Evolutionary conservation across 2,329 filamentous ascomycete genomes (phyloP).

Genomic region (Penicillium sp.): DNA sequence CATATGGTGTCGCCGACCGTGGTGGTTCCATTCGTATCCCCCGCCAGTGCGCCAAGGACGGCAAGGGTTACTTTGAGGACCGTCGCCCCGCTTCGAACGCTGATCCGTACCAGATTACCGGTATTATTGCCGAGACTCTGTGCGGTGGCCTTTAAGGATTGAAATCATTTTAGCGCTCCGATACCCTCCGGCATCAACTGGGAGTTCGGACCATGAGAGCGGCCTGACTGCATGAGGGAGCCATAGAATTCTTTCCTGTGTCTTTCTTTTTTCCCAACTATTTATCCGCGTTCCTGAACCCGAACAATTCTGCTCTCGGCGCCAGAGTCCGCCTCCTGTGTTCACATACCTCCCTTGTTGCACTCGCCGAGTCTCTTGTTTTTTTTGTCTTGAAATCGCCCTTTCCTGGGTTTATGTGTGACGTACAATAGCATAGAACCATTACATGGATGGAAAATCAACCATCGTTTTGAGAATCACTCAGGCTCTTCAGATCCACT

Average conservation of each 20-base stretch:
- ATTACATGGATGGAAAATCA: conserved; percentile 27
- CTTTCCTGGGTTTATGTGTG: conserved; percentile 25
- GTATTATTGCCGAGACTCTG: conserved; percentile 74
- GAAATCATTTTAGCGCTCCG: conserved; percentile 38
- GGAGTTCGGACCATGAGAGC: conserved; percentile 37
- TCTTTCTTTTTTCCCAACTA: conserved; percentile 19
- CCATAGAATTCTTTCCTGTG: conserved; percentile 27
- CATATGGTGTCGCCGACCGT: conserved; percentile 92
- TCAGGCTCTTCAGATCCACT: background rate
- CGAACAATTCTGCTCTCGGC: conserved; percentile 21
- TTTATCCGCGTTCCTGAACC: conserved; percentile 17
- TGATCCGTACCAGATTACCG: conserved; percentile 81
- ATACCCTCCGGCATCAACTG: conserved; percentile 43
- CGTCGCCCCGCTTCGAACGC: conserved; percentile 81
- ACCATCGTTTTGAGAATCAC: conserved; percentile 23
- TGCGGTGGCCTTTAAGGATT: conserved; percentile 43
- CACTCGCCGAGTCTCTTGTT: conserved; percentile 20
- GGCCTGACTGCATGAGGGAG: conserved; percentile 35
- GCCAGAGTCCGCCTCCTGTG: conserved; percentile 25
- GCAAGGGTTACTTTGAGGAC: conserved; percentile 93
- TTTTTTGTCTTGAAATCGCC: conserved; percentile 18
- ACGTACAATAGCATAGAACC: conserved; percentile 32
- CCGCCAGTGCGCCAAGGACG: conserved; percentile 78
- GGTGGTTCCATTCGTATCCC: conserved; percentile 92
- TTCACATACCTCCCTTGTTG: conserved; percentile 25